A percentile compares a stretch with the other conserved stretches of the same genome.
Evolutionary conservation across 495 filamentous ascomycete genomes (phyloP).

Genomic region (Cenococcum geophilum): DNA sequence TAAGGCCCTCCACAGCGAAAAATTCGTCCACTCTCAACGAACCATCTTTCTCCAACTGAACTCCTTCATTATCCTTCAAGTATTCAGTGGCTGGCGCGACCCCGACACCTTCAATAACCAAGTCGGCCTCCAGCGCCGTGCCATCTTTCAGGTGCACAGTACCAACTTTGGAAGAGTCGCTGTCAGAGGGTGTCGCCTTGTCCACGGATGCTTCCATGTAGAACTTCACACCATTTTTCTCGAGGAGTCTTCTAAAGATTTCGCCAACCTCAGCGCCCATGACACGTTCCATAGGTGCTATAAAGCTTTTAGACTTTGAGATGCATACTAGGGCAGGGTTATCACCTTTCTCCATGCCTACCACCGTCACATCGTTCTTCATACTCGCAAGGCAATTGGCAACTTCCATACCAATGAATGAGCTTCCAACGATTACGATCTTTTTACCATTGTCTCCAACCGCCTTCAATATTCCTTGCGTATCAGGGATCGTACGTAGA

Average conservation of each 20-base stretch:
- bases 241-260: constrained; percentile 68
- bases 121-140: constrained; percentile 73
- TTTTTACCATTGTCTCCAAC: constrained; percentile 84
- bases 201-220: constrained; percentile 72
- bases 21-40: constrained; percentile 70
- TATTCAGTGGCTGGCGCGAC: constrained; percentile 82
- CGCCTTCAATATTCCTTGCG: constrained; percentile 65
- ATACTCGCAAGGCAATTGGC: constrained; percentile 67
- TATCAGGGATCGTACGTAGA: constrained; percentile 67
- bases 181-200: constrained; percentile 63
- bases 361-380: constrained; percentile 73
- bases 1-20: constrained; percentile 65
- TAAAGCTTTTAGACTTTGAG: constrained; percentile 22
- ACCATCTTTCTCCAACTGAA: constrained; percentile 71
- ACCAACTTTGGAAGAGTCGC: constrained; percentile 63
- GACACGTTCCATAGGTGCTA: constrained; percentile 75
- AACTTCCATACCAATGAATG: constrained; percentile 96
- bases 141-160: constrained; percentile 82
- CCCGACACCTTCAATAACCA: constrained; percentile 87
- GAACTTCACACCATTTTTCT: constrained; percentile 84
- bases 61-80: constrained; percentile 61
- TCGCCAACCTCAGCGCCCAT: constrained; percentile 77
- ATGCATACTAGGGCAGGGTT: neutral
- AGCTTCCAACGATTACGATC: constrained; percentile 82
- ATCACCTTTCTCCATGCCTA: constrained; percentile 70